Base-by-base conservation (phyloP, 805 yeast genomes). In the Zygotorulaspora danielsina region DNA sequence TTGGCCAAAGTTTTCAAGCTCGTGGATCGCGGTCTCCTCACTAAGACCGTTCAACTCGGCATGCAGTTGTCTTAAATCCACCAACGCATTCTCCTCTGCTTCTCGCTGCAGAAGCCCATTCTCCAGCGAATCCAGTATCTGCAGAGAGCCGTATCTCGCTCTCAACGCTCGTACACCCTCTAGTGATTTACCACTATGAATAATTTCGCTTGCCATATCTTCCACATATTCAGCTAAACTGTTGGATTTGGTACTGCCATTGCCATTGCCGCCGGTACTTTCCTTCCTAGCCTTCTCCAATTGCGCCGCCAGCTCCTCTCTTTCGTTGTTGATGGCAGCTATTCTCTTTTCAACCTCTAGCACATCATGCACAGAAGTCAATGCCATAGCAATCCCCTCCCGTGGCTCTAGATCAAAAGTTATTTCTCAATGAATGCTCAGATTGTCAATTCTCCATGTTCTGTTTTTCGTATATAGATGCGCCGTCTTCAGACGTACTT, bases 301-400 rank as follows among this genome's bases (percentile, higher is more conserved):
- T 18, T 44, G 44, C 1, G 11, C 38, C 2, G 58, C 54, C 22
- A 62, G 30, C 11, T 35, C 39, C 16, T 46, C 41, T 28, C 67
- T 43, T 34, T 55, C 45, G 1, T 34, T 22, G 16, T 55, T 53
- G 5, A 65, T 46, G 7, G 45, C 42, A 2, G 54, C 39, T 17
- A 64, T 63, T 22, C 42, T 47, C 5, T 45, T 34, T 20, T 61
- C 57, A 13, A 65, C 48, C 13, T 44, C 34, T 11, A 49, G 34
- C 11, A 64, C 38, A 38, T 59, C 65, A 16, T 59, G 39, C 11
- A 44, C 34, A 28, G 41, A 30, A 9, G 39, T 24, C 34, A 44
- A 18, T n/a, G 25, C 25, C 42, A 38, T 38, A 13, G 10, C 12
- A 11, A 32, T 24, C 18, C 10, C 24, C 16, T 36, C 33, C 17